Percentiles rank a stretch among this genome's conserved stretches.
phyloP scores from a whole-genome alignment of 164 flowering plant genomes.

The Paratinospora sagittata region DNA sequence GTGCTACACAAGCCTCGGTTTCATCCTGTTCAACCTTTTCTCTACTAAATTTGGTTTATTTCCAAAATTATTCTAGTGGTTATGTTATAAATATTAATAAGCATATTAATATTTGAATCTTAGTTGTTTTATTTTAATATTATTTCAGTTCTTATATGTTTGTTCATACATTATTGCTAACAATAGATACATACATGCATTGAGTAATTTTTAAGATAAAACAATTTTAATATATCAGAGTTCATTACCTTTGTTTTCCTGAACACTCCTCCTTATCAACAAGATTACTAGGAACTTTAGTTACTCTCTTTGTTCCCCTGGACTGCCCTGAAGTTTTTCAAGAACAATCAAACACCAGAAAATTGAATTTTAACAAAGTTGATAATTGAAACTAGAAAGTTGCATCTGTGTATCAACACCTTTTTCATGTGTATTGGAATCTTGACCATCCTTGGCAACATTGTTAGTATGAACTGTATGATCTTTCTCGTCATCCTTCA shows the following conservation, averaged over 20 bases:
- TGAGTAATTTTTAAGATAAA: background rate
- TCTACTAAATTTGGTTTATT: too few species aligned
- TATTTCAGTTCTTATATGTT: too few species aligned
- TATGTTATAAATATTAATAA: too few species aligned
- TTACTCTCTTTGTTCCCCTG: conserved; percentile 24
- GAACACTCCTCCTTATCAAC: conserved; percentile 39
- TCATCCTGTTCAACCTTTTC: too few species aligned
- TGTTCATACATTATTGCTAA: too few species aligned
- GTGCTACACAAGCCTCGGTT: too few species aligned
- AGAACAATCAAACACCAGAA: background rate
- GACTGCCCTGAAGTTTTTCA: conserved; percentile 21
- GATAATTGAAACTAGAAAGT: background rate
- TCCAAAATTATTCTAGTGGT: too few species aligned
- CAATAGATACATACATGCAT: background rate
- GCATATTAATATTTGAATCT: too few species aligned
- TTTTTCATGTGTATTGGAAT: conserved; percentile 23
- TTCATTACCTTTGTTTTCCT: conserved; percentile 70
- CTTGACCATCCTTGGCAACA: conserved; percentile 19
- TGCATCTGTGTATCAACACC: conserved; percentile 23
- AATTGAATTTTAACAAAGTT: background rate
- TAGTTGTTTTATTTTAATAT: too few species aligned
- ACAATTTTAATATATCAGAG: background rate
- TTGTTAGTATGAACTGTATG: conserved; percentile 7
- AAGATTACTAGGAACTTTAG: conserved; percentile 15
- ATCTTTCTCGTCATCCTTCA: conserved; percentile 29